Base-by-base conservation (phyloP, 495 filamentous ascomycete species). In the Cryomyces minteri region DNA sequence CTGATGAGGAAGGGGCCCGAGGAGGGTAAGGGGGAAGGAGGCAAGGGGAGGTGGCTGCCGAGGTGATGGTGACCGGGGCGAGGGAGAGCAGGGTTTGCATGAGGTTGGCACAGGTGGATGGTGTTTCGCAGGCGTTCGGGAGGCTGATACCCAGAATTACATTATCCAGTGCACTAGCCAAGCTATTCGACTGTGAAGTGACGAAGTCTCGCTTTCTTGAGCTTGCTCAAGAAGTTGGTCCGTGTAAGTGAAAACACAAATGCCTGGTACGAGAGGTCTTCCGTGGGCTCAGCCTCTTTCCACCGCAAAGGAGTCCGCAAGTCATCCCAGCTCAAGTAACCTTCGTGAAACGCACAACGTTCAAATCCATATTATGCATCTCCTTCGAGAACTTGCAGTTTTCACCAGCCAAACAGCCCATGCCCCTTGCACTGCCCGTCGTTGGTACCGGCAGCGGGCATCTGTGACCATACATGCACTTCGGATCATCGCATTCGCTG, bases 381-480 rank as follows among this genome's bases (percentile, higher is more conserved):
- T 55, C 54, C 0, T 11, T 6, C 12, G 52, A 50, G 43, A 64
- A 64, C 39, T 55, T 50, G 50, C 61, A 64, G 25, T 46, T 31
- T 9, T 57, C 50, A 9, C 60, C 58, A 48, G 53, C 55, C 34
- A 62, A 51, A 48, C 61, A 64, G 4, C 42, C 48, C 48, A 48
- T 51, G 10, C 51, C 52, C 8, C 55, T 47, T 46, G 53, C 51
- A 0, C 49, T 45, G 11, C 51, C 39, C 12, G 48, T 51, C 11
- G 46, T 25, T 25, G 18, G 18, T 25, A 25, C 43, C 11, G 58
- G 59, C 9, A 54, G 56, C 4, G 55, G 59, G 43, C 61, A 64
- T 7, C 50, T 47, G 45, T 94, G 86, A 11, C 86, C 85, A 54
- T 90, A 92, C 41, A 88, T 88, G 62, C 86, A 94, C 44, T 82